Conservation (phyloP, 345 rosid species). For the Mallotus nudiflorus region DNA sequence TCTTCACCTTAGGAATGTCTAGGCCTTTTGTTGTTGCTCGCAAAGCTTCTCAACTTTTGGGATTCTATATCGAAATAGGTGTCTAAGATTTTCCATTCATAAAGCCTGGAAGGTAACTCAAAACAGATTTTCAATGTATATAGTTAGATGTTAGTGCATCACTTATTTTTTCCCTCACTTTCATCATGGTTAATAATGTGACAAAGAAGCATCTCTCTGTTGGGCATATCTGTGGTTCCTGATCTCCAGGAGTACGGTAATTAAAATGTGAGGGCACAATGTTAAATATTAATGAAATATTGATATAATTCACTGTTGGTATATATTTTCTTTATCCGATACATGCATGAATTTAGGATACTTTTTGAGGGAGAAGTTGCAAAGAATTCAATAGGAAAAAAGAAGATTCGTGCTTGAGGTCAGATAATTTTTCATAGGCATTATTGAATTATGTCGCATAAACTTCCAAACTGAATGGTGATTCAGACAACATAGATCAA, state of each 20-base stretch:
- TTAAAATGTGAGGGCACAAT: too few relatives aligned
- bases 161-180: background rate
- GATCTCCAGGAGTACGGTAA: background rate
- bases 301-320: background rate
- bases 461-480: background rate
- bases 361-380: background rate
- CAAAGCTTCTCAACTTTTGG: too few relatives aligned
- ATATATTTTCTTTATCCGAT: background rate
- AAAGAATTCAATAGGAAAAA: background rate
- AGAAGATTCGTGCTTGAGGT: background rate
- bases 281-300: background rate
- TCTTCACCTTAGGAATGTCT: background rate
- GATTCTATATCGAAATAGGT: background rate
- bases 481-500: background rate
- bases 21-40: background rate
- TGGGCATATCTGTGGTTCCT: background rate
- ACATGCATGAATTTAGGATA: background rate
- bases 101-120: background rate
- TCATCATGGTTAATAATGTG: background rate
- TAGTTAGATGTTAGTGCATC: background rate
- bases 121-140: background rate
- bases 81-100: background rate
- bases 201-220: background rate
- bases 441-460: too few relatives aligned
- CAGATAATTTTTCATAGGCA: background rate